phyloP scores from a whole-genome alignment of 139 green algal species.

The Tetraselmis chui region DNA sequence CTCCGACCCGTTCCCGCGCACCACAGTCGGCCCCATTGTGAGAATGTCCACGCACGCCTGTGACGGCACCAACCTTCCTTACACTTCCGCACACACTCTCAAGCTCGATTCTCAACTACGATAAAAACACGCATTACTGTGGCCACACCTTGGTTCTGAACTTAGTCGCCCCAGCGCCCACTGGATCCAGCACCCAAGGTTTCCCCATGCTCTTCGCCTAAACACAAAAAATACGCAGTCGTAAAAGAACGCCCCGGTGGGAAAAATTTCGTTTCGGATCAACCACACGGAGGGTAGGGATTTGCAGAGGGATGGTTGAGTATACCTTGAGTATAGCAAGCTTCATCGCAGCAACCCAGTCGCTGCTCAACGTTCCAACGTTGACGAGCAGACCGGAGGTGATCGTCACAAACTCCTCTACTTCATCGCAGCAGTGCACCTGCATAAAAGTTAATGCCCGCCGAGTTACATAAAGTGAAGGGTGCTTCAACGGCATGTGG shows the following conservation, averaged over 20 bases:
- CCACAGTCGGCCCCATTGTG: conserved; percentile 45
- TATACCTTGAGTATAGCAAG: conserved; percentile 25
- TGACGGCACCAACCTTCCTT: too few relatives aligned
- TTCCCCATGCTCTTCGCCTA: conserved; percentile 34
- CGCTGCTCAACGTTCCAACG: conserved; percentile 58
- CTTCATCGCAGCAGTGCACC: conserved; percentile 54
- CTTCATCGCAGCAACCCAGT: conserved; percentile 58
- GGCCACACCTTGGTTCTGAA: neutral
- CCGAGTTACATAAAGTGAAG: too few relatives aligned
- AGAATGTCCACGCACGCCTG: conserved; percentile 47
- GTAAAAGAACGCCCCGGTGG: neutral
- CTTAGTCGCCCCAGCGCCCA: conserved; percentile 50
- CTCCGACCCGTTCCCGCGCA: conserved; percentile 71
- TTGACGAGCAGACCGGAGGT: conserved; percentile 64
- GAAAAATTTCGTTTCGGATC: too few relatives aligned
- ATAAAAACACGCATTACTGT: too few relatives aligned
- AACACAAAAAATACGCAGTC: neutral
- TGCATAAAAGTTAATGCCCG: too few relatives aligned
- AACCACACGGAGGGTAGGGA: too few relatives aligned
- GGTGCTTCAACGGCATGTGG: neutral
- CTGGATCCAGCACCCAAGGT: conserved; percentile 79
- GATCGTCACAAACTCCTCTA: conserved; percentile 59
- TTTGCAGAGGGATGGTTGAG: too few relatives aligned
- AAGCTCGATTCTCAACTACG: too few relatives aligned
- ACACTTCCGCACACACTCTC: too few relatives aligned